Percentiles rank a stretch among this genome's conserved stretches.
These are phyloP conservation scores for Ceratocystis colombiana DNA, from an alignment of 2,329 filamentous ascomycete species.

Conservation along the genomic window DNA sequence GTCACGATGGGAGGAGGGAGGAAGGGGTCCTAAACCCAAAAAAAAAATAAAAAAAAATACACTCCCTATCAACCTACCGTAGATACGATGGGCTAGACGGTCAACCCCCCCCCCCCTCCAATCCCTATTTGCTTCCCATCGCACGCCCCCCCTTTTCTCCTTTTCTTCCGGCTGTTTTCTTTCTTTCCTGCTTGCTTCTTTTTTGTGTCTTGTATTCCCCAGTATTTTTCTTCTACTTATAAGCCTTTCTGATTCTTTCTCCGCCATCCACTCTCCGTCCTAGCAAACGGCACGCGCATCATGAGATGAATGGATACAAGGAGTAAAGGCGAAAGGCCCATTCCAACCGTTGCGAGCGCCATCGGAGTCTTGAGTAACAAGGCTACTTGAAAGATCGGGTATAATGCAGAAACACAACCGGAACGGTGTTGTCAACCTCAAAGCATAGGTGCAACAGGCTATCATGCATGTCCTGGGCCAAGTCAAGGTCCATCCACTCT, in stretches of 20 bases:
- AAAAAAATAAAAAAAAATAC: background rate
- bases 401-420: background rate
- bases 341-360: no score
- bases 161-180: background rate
- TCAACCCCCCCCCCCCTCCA: background rate
- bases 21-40: background rate
- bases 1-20: background rate
- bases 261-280: background rate
- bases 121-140: background rate
- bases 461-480: constrained; percentile 5
- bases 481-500: constrained; percentile 5
- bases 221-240: background rate
- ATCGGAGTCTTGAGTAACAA: no score
- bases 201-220: background rate
- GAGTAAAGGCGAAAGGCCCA: no score
- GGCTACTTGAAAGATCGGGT: background rate
- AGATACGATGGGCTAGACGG: background rate
- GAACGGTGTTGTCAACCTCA: constrained; percentile 3
- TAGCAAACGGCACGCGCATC: no score
- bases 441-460: background rate
- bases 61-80: background rate
- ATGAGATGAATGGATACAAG: background rate
- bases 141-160: constrained; percentile 1
- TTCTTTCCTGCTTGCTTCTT: background rate
- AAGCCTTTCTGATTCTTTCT: background rate